Base-by-base conservation (phyloP, 805 yeast species). In the Candida michaelii region DNA sequence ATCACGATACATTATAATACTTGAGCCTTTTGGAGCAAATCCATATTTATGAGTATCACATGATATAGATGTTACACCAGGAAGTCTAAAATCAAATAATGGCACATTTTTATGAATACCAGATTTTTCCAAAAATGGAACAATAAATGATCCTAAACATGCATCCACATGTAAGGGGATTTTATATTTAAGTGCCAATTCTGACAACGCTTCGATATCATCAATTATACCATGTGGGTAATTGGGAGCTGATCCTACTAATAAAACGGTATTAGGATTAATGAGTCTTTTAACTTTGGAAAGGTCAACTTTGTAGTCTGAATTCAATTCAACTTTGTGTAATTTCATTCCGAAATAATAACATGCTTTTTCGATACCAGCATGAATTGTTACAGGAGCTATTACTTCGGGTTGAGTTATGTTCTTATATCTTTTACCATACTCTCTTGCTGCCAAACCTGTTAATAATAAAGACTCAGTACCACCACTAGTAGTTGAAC, bases 31-130 rank as follows among this genome's bases (percentile, higher is more conserved):
- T 30, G 99, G 99, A 7, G 98, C 97, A 73, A 91, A 93, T 1
- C 98, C 99, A 58, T 91, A 91, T 63, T 91, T 91, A 71, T 91
- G 99, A n/a, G 99, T 91, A 61, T 91, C 99, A 66, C 98, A 93
- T n/a, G 96, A 87, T 44, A 91, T 91, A 2, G 97, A 89, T 0
- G 98, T 93, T n/a, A 93, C 98, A 24, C 76, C 93, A 1, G 88
- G 84, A 2, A 89, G 73, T 50, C 91, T 70, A 66, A 91, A 91
- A 60, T 93, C 98, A 65, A 91, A 90, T 10, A 66, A 56, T 5
- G 85, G 84, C 2, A 69, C 49, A 4, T 52, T 50, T 38, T 65
- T 71, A 2, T 85, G 85, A 11, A 68, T 66, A 16, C 47, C 45
- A 2, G 89, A 77, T 44, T 77, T 77, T 45, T 79, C 81, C 67